Percentiles rank a stretch among this genome's conserved stretches.
Conservation (phyloP, 179 eudicot genomes). For the Nepenthes alata region DNA sequence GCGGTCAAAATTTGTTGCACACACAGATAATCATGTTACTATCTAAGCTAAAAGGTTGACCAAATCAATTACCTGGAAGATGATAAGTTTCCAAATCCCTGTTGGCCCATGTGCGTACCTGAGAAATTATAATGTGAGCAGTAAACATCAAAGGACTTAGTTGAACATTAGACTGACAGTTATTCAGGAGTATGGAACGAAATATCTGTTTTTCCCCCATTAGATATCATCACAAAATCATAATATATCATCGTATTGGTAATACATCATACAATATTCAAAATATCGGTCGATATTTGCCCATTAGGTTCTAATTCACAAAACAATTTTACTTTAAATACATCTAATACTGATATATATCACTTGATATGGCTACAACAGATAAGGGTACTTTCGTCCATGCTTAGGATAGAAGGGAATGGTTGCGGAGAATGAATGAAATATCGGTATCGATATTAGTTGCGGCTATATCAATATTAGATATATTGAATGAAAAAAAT, state of each 20-base stretch:
- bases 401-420: too few species aligned
- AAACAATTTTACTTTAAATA: too few species aligned
- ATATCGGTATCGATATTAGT: too few species aligned
- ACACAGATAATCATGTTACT: not conserved
- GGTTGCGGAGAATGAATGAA: not conserved
- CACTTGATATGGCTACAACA: too few species aligned
- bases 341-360: too few species aligned
- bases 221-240: not conserved
- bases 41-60: not conserved
- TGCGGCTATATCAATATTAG: too few species aligned
- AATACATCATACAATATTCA: not conserved
- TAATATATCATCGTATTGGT: not conserved
- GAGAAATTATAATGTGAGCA: conserved; percentile 9
- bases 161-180: not conserved
- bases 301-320: too few species aligned
- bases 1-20: not conserved
- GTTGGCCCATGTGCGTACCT: conserved; percentile 61
- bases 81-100: conserved; percentile 27
- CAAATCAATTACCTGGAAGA: conserved; percentile 36
- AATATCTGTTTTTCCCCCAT: too few species aligned
- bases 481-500: too few species aligned
- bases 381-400: too few species aligned
- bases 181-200: not conserved
- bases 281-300: too few species aligned
- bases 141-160: not conserved